Base-by-base conservation (phyloP, 192 early-diverging fungal genomes). In the Coemansia sp. region DNA sequence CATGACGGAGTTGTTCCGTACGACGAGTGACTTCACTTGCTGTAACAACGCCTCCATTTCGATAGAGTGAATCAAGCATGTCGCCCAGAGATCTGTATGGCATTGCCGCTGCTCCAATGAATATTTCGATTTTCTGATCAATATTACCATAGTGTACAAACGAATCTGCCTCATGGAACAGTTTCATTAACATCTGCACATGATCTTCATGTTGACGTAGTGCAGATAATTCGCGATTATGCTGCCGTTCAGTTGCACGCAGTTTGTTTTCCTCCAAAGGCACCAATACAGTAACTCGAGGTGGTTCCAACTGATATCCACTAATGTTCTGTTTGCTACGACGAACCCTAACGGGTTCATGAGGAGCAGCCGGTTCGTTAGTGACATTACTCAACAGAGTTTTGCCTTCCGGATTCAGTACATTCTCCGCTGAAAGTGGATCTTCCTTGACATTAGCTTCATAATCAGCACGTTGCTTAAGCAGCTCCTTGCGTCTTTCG, bases 391-490 rank as follows among this genome's bases (percentile, higher is more conserved):
- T 22, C 41, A 78, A 27, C 16, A 78, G 38, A 0, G 81, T 82
- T 47, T 50, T 60, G 27, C 81, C 81, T 58, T 82, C 76, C 12
- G 72, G 49, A 27, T 82, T 82, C 48, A 82, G 56, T 26, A 82
- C 74, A 55, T 82, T 82, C 26, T 71, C 74, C 6, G 81, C 69
- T 3, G 76, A 78, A n/a, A 78, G 51, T 47, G 81, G 81, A 28
- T 82, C 81, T 10, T 62, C 49, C 26, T 59, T 61, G 12, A 82
- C 56, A 50, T 71, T 62, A 10, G 49, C 34, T 54, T 75, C 65
- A 52, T 71, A 82, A 16, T 64, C 64, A 3, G 51, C 22, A 0
- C 72, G 71, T 59, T 74, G 72, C 22, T 47, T 44, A 26, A 23
- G 44, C 49, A 74, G 57, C 63, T 75, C 61, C 7, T 58, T 62